A percentile compares a stretch with the other conserved stretches of the same genome.
phyloP scores from a whole-genome alignment of 2,329 filamentous ascomycete species.

The Neurospora sp. region DNA sequence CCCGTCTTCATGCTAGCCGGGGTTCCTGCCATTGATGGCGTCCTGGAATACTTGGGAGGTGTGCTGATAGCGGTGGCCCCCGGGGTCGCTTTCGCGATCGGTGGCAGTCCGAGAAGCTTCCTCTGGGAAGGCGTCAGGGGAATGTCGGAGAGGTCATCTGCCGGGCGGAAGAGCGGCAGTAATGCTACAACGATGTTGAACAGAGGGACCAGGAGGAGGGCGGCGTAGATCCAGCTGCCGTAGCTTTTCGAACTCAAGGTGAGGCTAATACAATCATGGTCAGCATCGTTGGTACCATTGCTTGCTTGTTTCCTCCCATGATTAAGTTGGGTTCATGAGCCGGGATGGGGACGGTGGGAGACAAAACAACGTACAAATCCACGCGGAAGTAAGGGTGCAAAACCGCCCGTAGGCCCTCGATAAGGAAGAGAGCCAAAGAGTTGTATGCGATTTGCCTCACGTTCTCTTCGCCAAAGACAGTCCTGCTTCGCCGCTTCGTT shows the following conservation, averaged over 20 bases:
- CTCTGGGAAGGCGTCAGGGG: constrained; percentile 85
- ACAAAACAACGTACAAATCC: constrained; percentile 27
- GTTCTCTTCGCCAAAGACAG: constrained; percentile 70
- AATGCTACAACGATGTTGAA: constrained; percentile 64
- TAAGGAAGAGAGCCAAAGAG: constrained; percentile 30
- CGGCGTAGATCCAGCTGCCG: constrained; percentile 34
- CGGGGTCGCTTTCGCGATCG: constrained; percentile 27
- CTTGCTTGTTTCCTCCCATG: not conserved
- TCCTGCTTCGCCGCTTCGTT: constrained; percentile 65
- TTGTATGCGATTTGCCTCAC: constrained; percentile 63
- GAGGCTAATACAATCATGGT: constrained; percentile 21
- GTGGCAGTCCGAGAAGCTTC: constrained; percentile 68
- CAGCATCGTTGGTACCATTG: not conserved
- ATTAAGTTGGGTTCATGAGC: not conserved
- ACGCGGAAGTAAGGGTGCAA: constrained; percentile 25
- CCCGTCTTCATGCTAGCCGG: constrained; percentile 46
- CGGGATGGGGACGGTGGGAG: constrained; percentile 1
- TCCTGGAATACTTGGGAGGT: constrained; percentile 76
- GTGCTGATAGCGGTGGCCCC: constrained; percentile 50
- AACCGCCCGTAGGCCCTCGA: constrained; percentile 27
- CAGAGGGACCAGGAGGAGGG: constrained; percentile 46
- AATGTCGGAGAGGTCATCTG: constrained; percentile 78
- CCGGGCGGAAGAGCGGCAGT: constrained; percentile 59
- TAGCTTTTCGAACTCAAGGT: constrained; percentile 24
- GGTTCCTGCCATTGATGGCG: constrained; percentile 54